A percentile compares a stretch with the other conserved stretches of the same genome.
phyloP scores from a whole-genome alignment of 768 basidiomycete genomes.

The Suillus subluteus region DNA sequence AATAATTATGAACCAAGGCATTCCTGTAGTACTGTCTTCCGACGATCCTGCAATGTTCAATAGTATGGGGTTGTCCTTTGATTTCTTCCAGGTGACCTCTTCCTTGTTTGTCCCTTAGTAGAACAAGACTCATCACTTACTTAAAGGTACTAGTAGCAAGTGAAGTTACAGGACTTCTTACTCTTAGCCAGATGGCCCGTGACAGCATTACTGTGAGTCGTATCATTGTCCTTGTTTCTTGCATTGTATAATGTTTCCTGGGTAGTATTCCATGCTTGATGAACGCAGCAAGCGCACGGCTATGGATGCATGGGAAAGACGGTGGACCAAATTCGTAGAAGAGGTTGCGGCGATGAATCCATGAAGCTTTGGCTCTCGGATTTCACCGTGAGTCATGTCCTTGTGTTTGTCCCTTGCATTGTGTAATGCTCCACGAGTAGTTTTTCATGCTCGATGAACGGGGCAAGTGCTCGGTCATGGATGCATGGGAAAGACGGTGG shows the following conservation, averaged over 20 bases:
- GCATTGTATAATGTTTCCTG: constrained; percentile 11
- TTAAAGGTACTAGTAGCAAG: constrained; percentile 61
- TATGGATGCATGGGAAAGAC: constrained; percentile 45
- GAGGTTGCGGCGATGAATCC: constrained; percentile 29
- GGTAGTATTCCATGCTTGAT: constrained; percentile 55
- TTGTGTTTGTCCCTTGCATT: not conserved
- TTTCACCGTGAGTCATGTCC: constrained; percentile 39
- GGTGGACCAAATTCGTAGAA: constrained; percentile 51
- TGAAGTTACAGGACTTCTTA: constrained; percentile 63
- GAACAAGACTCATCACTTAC: not conserved
- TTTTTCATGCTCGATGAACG: constrained; percentile 50
- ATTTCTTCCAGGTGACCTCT: constrained; percentile 65
- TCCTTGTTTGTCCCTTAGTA: constrained; percentile 7
- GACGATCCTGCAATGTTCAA: constrained; percentile 79
- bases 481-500: constrained; percentile 49
- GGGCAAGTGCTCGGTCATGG: constrained; percentile 48
- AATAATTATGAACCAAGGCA: constrained; percentile 64
- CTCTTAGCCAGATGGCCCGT: constrained; percentile 60
- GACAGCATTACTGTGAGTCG: constrained; percentile 59
- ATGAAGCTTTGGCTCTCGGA: constrained; percentile 18
- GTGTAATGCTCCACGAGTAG: constrained; percentile 32
- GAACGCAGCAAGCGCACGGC: constrained; percentile 47
- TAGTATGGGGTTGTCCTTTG: constrained; percentile 74
- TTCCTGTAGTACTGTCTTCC: constrained; percentile 68
- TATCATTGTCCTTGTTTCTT: not conserved